A percentile compares a stretch with the other conserved stretches of the same genome.
phyloP scores from a whole-genome alignment of 2,329 filamentous ascomycete species.

The Fusarium sp. region DNA sequence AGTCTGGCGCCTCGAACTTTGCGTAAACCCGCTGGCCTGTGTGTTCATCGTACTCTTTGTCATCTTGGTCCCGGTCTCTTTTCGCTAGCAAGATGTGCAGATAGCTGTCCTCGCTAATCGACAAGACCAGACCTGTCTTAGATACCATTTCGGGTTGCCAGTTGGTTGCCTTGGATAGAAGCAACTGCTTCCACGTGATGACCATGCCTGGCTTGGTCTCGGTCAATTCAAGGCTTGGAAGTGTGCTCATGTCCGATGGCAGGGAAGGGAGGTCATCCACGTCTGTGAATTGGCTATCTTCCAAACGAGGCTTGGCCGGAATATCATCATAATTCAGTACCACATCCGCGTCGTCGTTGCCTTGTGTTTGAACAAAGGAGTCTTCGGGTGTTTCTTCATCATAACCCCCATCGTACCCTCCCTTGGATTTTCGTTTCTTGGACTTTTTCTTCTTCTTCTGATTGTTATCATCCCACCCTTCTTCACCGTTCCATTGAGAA shows the following conservation, averaged over 20 bases:
- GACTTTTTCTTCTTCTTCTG: conserved; percentile 54
- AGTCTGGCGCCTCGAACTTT: conserved; percentile 81
- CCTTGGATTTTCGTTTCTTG: conserved; percentile 58
- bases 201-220: conserved; percentile 72
- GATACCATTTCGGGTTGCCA: conserved; percentile 76
- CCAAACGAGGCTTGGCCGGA: conserved; percentile 52
- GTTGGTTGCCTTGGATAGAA: conserved; percentile 72
- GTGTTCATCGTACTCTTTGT: conserved; percentile 74
- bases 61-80: conserved; percentile 73
- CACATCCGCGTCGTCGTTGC: conserved; percentile 49
- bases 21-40: conserved; percentile 82
- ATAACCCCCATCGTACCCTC: conserved; percentile 22
- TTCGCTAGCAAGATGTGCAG: conserved; percentile 77
- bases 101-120: conserved; percentile 64
- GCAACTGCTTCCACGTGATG: conserved; percentile 77
- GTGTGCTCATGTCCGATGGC: conserved; percentile 68
- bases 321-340: conserved; percentile 60
- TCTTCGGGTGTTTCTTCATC: conserved; percentile 21
- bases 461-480: conserved; percentile 55
- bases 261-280: conserved; percentile 75
- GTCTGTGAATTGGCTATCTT: conserved; percentile 63
- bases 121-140: conserved; percentile 77
- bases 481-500: conserved; percentile 51
- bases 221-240: conserved; percentile 65
- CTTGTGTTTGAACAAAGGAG: conserved; percentile 1